These are phyloP conservation scores for Vitellaria paradoxa DNA, from an alignment of 179 eudicot genomes.

Conservation along the genomic window DNA sequence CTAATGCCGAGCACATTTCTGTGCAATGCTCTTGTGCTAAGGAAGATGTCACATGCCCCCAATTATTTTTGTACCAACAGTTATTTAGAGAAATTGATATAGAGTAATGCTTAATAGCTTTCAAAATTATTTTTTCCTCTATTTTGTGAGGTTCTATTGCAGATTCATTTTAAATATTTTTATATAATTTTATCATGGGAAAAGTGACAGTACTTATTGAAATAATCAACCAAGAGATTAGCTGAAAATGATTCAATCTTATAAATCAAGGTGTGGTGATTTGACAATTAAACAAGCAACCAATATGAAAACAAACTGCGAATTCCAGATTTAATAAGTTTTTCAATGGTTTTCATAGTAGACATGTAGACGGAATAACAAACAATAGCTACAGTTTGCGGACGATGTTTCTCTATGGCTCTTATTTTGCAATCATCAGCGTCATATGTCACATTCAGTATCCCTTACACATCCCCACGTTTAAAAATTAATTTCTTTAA, in stretches of 20 bases:
- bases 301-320: neutral
- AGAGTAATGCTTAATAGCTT: no score
- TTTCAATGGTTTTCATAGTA: neutral
- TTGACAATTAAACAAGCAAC: neutral
- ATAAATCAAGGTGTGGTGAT: neutral
- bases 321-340: no score
- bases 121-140: no score
- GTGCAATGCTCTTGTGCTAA: no score
- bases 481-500: neutral
- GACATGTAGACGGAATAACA: neutral
- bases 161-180: no score
- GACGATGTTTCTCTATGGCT: neutral
- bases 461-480: neutral
- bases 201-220: neutral
- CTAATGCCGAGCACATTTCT: no score
- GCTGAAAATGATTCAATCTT: neutral
- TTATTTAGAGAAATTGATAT: no score
- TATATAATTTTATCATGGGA: neutral
- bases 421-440: slow-evolving; percentile 15
- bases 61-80: no score
- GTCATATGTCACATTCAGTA: slow-evolving; percentile 17
- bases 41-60: no score
- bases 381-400: no score
- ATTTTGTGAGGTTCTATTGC: no score
- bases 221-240: neutral